These are phyloP conservation scores for Pythium oligandrum DNA, from an alignment of 352 stramenopile species.

Conservation along the genomic window DNA sequence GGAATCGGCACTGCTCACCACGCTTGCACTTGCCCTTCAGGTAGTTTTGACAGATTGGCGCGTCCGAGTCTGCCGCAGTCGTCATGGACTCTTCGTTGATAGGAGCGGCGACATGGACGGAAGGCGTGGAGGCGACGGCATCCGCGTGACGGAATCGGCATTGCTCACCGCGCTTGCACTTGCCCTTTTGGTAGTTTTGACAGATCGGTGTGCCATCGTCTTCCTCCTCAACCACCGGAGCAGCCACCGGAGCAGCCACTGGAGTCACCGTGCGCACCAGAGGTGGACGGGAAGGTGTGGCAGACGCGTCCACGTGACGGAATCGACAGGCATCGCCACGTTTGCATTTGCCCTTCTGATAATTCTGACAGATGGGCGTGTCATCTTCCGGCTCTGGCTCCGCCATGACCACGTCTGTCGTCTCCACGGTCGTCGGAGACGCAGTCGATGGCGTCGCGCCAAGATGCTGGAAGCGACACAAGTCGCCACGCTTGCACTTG, in stretches of 20 bases:
- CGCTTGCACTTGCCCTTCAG: conserved; percentile 20
- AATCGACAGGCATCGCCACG: conserved; percentile 28
- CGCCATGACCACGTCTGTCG: background rate
- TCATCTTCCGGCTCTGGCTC: conserved; percentile 10
- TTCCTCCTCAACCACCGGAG: background rate
- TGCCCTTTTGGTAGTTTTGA: conserved; percentile 28
- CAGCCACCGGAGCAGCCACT: background rate
- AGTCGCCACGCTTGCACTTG: conserved; percentile 27
- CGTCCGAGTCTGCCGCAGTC: conserved; percentile 1
- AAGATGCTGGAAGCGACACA: conserved; percentile 29
- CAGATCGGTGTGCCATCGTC: conserved; percentile 17
- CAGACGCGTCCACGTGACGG: conserved; percentile 10
- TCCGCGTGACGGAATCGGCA: conserved; percentile 26
- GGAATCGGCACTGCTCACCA: conserved; percentile 7
- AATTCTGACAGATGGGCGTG: conserved; percentile 28
- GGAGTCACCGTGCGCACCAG: background rate
- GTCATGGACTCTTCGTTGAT: background rate
- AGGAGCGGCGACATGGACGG: background rate
- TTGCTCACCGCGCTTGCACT: conserved; percentile 25
- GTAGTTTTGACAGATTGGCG: conserved; percentile 12
- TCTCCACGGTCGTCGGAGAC: background rate
- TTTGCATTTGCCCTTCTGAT: conserved; percentile 39
- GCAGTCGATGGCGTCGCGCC: background rate
- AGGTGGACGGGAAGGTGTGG: background rate
- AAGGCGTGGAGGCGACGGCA: background rate